Evolutionary conservation across 345 rosid genomes (phyloP).

Genomic region (Eucalyptus pauciflora): DNA sequence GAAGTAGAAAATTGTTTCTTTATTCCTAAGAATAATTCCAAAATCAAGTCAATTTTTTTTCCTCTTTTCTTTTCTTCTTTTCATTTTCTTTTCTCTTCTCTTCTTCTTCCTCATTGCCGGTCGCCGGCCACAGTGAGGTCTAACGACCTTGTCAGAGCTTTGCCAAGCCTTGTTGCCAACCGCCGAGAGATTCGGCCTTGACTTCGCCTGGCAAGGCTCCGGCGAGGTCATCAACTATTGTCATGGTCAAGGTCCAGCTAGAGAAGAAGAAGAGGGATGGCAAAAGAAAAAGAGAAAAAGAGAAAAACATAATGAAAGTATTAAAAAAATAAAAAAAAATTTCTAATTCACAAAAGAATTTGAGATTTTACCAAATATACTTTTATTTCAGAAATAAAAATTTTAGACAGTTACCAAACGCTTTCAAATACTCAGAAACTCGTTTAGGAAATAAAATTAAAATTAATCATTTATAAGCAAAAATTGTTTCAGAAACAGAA

Average conservation of each 20-base stretch:
- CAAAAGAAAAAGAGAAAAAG: too few relatives aligned
- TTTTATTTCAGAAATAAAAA: rapidly evolving
- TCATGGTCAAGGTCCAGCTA: rapidly evolving
- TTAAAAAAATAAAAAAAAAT: too few relatives aligned
- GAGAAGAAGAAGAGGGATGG: too few relatives aligned
- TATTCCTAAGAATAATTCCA: too few relatives aligned
- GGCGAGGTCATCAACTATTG: rapidly evolving
- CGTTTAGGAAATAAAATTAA: too few relatives aligned
- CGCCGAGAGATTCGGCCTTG: rapidly evolving
- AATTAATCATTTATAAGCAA: too few relatives aligned
- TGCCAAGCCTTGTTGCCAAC: rapidly evolving
- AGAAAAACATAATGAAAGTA: too few relatives aligned
- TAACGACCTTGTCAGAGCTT: rapidly evolving
- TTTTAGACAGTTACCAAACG: rapidly evolving
- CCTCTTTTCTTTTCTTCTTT: too few relatives aligned
- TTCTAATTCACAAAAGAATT: too few relatives aligned
- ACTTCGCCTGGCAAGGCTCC: rapidly evolving
- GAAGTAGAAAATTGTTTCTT: too few relatives aligned
- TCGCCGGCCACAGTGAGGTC: rapidly evolving
- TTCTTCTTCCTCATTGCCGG: too few relatives aligned
- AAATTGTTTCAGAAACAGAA: rapidly evolving
- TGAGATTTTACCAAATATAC: rapidly evolving
- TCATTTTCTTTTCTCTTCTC: too few relatives aligned
- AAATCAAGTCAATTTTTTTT: rapidly evolving
- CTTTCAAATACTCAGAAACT: rapidly evolving